Evolutionary conservation across 164 flowering plant species (phyloP), one percentile per base, ranked within the genome.

Genomic region (Liquidambar formosana): DNA sequence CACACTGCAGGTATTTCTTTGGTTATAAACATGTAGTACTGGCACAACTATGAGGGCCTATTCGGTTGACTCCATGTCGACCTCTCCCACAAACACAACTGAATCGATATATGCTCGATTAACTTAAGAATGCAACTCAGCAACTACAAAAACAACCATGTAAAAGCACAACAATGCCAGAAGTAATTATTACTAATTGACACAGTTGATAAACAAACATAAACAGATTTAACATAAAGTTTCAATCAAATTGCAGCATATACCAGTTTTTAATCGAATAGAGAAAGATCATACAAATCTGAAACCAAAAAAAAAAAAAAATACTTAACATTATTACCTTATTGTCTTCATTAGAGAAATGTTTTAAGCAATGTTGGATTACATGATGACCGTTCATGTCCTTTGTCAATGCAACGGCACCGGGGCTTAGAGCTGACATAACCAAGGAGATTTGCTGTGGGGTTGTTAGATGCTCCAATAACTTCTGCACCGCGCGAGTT

Each of bases 321-420:
- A 33, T 2, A 33, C 6, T 6, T 33, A 33, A 33, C 41, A 33
- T 33, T 6, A 13, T 61, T 73, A 83, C 89, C 82, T 64, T 62
- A 47, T 51, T 81, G 64, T 75, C 66, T 70, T 80, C 80, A 23
- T 10, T 11, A 10, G 81, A 45, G 71, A 81, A 80, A 61, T 57
- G 38, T 41, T 54, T 57, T 62, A 83, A 21, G 65, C 85, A 85
- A 28, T 70, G 57, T 69, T 68, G 66, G 49, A 83, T 70, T 44
- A 85, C 86, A 71, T 77, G 85, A 43, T 77, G 77, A 46, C 89
- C 89, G 73, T 71, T 71, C 4, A 25, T 45, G 45, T 80, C 73
- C 68, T 63, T 83, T 12, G 59, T 67, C 73, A 83, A 61, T 27
- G 18, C 46, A 48, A 78, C 75, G 18, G 56, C 61, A 61, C 63